Base-by-base conservation (phyloP, 2,329 filamentous ascomycete species). In the Neonectria ditissima region DNA sequence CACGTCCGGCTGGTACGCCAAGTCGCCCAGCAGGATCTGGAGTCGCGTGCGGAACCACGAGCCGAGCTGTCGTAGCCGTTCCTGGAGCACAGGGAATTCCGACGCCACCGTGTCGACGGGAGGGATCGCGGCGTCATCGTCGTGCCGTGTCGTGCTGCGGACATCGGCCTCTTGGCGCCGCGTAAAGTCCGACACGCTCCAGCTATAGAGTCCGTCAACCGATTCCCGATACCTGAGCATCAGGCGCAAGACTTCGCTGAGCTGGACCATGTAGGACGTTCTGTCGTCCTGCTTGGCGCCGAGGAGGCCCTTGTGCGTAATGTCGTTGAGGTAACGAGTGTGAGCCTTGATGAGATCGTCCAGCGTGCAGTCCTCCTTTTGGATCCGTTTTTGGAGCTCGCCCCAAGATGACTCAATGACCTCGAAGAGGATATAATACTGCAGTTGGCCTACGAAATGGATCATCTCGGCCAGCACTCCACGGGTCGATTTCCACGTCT, bases 381-480 rank as follows among this genome's bases (percentile, higher is more conserved):
- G 89, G 65, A 98, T 91, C 32, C 92, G 91, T 28, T 88, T 87
- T 78, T 97, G 92, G 2, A 99, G 86, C 75, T 95, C 91, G 65
- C 92, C 92, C 97, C 96, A 99, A 52, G 93, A 96, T 37, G 92
- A 91, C 78, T 99, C 96, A 71, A 99, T 98, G 70, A 99, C 96
- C 79, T 99, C 96, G 75, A 98, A 99, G 10, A 99, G 85, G 70
- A 99, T 97, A 78, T 99, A 99, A 81, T 98, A 97, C 79, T 99
- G 96, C 14, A 99, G 86, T 79, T 99, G 96, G 67, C 93, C 93
- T 74, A 98, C 91, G 75, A 99, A 98, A 78, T 99, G 97, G 16
- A 98, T 93, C 96, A 99, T 99, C 79, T 99, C 97, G 13, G 95
- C 94, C 39, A 98, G 89, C 18, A 91, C 90, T 62, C 94, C 96